Evolutionary conservation across 176 grass and related monocot genomes (phyloP).

Genomic region (Puya raimondii): DNA sequence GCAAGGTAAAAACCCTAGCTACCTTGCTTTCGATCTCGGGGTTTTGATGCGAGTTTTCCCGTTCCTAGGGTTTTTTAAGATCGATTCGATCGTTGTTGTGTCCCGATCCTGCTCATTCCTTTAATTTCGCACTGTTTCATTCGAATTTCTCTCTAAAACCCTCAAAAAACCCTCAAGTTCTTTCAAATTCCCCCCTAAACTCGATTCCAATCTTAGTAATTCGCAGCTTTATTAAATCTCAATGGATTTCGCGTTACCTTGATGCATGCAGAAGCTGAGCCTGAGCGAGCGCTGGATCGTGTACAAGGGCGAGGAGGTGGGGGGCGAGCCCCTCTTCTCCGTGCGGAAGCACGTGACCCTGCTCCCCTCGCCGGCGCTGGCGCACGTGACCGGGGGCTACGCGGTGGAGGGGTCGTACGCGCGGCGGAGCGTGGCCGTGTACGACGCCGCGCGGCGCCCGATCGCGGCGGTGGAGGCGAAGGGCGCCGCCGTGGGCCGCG

Average conservation of each 20-base stretch:
- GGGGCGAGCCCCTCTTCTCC: slow-evolving; percentile 37
- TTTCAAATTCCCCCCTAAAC: no score
- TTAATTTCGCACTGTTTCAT: no score
- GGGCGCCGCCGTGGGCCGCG: slow-evolving; percentile 36
- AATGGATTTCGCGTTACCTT: background rate
- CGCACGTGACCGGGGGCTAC: slow-evolving; percentile 42
- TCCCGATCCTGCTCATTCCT: no score
- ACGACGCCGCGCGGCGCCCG: slow-evolving; percentile 27
- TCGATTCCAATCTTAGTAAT: no score
- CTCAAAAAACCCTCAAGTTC: no score
- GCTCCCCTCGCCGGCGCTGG: slow-evolving; percentile 25
- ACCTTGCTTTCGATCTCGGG: background rate
- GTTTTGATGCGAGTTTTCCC: no score
- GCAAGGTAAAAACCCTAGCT: slow-evolving; percentile 30
- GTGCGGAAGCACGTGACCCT: slow-evolving; percentile 45
- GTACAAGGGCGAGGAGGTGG: slow-evolving; percentile 55
- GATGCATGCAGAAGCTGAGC: slow-evolving; percentile 49
- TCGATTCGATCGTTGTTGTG: no score
- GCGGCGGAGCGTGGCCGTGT: slow-evolving; percentile 42
- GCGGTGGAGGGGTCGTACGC: slow-evolving; percentile 74
- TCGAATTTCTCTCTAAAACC: no score
- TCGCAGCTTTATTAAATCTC: no score
- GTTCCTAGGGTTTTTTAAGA: no score
- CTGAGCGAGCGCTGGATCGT: slow-evolving; percentile 60
- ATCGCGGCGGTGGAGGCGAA: slow-evolving; percentile 49